These are phyloP conservation scores for Thelonectria olida DNA, from an alignment of 2,329 filamentous ascomycete species.

Conservation along the genomic window DNA sequence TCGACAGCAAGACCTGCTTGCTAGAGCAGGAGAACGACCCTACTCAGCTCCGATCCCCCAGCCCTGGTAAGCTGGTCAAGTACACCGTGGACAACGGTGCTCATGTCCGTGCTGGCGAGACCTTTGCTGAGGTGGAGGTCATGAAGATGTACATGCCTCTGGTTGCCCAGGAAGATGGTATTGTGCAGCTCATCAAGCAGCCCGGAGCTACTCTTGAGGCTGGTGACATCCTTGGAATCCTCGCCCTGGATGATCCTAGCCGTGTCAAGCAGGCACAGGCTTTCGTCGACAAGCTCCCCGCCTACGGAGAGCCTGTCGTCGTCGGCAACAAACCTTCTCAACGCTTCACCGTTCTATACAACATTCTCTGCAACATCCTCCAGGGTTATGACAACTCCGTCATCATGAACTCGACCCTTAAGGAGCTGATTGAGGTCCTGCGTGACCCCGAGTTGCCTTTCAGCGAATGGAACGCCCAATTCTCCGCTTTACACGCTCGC, in stretches of 20 bases:
- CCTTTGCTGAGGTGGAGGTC: constrained; percentile 97
- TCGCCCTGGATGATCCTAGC: constrained; percentile 92
- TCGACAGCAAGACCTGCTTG: constrained; percentile 97
- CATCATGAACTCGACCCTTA: constrained; percentile 88
- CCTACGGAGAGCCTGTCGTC: constrained; percentile 85
- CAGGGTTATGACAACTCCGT: constrained; percentile 96
- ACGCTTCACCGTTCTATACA: constrained; percentile 79
- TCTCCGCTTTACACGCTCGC: constrained; percentile 94
- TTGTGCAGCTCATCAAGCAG: constrained; percentile 98
- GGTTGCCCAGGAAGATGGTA: constrained; percentile 91
- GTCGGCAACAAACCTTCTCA: constrained; percentile 93
- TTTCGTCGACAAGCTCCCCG: constrained; percentile 89
- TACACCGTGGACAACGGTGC: constrained; percentile 95
- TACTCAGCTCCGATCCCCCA: constrained; percentile 93
- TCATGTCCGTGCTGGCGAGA: constrained; percentile 90
- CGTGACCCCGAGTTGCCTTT: constrained; percentile 91
- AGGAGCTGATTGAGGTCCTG: constrained; percentile 89
- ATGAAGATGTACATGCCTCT: constrained; percentile 99
- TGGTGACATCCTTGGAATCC: constrained; percentile 97
- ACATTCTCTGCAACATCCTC: constrained; percentile 86
- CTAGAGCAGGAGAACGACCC: constrained; percentile 99
- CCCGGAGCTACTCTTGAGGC: constrained; percentile 97
- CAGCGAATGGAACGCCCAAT: constrained; percentile 95
- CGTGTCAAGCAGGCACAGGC: constrained; percentile 96
- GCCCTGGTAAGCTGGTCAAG: constrained; percentile 97